Evolutionary conservation across 2,329 filamentous ascomycete species (phyloP).

Genomic region (Epichloe sibirici): DNA sequence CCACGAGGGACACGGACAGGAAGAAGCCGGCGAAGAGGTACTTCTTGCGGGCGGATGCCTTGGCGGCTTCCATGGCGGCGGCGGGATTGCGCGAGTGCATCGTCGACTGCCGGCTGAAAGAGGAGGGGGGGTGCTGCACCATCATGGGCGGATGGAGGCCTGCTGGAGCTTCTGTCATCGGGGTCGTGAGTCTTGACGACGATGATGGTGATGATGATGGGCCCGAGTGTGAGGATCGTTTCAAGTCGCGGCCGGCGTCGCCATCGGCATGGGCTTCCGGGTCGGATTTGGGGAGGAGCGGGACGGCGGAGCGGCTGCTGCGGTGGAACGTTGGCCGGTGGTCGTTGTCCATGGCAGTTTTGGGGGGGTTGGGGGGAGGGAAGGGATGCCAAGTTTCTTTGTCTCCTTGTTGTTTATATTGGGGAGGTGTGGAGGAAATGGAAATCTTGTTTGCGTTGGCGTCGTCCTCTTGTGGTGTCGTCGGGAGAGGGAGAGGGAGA

Average conservation of each 20-base stretch:
- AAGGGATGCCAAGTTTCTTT: no score
- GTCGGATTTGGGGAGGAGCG: slow-evolving; percentile 11
- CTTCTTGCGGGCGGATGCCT: slow-evolving; percentile 52
- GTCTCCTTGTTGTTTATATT: no score
- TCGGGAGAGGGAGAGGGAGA: no score
- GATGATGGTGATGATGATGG: slow-evolving; percentile 11
- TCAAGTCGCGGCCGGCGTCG: slow-evolving; percentile 14
- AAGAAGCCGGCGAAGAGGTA: slow-evolving; percentile 84
- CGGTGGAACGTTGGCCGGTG: slow-evolving; percentile 7
- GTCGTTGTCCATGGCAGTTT: slow-evolving; percentile 4
- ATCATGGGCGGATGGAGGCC: slow-evolving; percentile 1
- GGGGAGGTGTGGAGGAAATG: no score
- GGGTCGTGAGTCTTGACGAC: slow-evolving; percentile 15
- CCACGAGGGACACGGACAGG: slow-evolving; percentile 67
- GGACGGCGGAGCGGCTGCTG: slow-evolving; percentile 9
- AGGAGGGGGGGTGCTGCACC: slow-evolving; percentile 6
- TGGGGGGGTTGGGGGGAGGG: no score
- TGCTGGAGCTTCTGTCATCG: slow-evolving; percentile 11
- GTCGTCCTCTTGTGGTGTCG: no score
- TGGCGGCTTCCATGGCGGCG: slow-evolving; percentile 17
- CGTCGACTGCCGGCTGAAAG: slow-evolving; percentile 40
- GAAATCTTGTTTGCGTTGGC: no score
- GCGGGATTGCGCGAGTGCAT: slow-evolving; percentile 71
- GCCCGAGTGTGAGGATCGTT: slow-evolving; percentile 10
- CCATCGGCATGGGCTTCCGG: slow-evolving; percentile 1